These are phyloP conservation scores for Apiotrichum laibachii DNA, from an alignment of 1,284 basidiomycete species.

Conservation along the genomic window DNA sequence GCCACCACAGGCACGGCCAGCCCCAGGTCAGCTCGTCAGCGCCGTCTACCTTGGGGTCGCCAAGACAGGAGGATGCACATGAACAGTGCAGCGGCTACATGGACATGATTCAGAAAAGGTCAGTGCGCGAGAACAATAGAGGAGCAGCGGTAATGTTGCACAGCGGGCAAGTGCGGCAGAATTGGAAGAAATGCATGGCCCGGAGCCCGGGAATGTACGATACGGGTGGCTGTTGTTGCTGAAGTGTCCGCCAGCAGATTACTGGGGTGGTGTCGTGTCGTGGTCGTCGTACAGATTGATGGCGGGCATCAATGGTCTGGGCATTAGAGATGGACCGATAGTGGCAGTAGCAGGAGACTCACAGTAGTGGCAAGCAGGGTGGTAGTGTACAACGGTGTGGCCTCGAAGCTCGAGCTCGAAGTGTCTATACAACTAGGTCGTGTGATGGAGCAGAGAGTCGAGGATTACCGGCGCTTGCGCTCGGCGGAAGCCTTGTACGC, in stretches of 20 bases:
- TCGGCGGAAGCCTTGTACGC: slow-evolving; percentile 12
- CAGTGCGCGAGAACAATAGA: not conserved
- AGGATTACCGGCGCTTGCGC: slow-evolving; percentile 1
- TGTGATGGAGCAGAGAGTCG: not conserved
- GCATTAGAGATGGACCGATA: not conserved
- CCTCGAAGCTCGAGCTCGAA: not conserved
- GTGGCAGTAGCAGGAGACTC: not conserved
- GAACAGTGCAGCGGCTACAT: not conserved
- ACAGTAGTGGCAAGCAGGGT: not conserved
- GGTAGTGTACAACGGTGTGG: not conserved
- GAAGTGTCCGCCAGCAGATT: not conserved
- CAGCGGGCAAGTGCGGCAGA: not conserved
- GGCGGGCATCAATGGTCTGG: not conserved
- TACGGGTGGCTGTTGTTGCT: not conserved
- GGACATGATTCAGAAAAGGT: not conserved
- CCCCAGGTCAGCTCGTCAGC: too few relatives aligned
- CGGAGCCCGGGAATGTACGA: not conserved
- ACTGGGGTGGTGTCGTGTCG: not conserved
- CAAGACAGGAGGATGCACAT: not conserved
- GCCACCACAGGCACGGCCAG: too few relatives aligned
- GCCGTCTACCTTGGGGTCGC: not conserved
- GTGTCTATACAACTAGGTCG: not conserved
- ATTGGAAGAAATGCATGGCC: not conserved
- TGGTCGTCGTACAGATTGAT: not conserved
- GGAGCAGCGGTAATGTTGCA: not conserved